Evolutionary conservation across 768 basidiomycete genomes (phyloP), one percentile per base, ranked within the genome.

Genomic region (Suillus cothurnatus): DNA sequence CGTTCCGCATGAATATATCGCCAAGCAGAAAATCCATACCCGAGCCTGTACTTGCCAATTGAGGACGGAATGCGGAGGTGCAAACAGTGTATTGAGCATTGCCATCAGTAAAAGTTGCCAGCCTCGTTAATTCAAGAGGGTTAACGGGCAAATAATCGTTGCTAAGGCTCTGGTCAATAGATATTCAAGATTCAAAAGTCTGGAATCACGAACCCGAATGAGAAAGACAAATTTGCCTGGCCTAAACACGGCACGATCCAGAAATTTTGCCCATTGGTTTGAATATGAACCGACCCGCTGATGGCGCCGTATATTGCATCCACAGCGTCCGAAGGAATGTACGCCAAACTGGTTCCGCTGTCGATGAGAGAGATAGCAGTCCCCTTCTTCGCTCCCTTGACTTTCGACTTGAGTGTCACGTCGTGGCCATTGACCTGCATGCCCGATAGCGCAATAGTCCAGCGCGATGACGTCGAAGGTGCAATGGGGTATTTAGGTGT

Each of bases 1-100:
- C 79, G 61, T 84, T 83, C 39, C 82, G 80, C 69, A 84, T 76
- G 71, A 82, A 82, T 5, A 79, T 73, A 65, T 81, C 81, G 2
- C 82, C 82, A 47, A 83, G 75, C 2, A 80, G 57, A n/a, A 76
- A 75, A 31, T 84, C 82, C 34, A 79, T 72, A 17, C 74, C 81
- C 59, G 26, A 64, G 31, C 63, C 64, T 3, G 49, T 66, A 8
- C 68, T 70, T 45, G 71, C 62, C 14, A 80, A 76, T 2, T 73
- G 72, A 3, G 72, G 69, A 1, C 70, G 74, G 50, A 81, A 75
- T 1, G 81, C 66, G 23, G 76, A 74, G 23, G 77, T 63, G 68
- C 83, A 84, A 50, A 80, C 77, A 1, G 80, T 79, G 61, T 78
- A 78, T 9, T 78, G 71, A 2, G 77, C 66, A 6, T 78, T 77